Percentiles rank a stretch among this genome's conserved stretches.
These are phyloP conservation scores for Pyrenophora teres DNA, from an alignment of 2,329 filamentous ascomycete species.

Conservation along the genomic window DNA sequence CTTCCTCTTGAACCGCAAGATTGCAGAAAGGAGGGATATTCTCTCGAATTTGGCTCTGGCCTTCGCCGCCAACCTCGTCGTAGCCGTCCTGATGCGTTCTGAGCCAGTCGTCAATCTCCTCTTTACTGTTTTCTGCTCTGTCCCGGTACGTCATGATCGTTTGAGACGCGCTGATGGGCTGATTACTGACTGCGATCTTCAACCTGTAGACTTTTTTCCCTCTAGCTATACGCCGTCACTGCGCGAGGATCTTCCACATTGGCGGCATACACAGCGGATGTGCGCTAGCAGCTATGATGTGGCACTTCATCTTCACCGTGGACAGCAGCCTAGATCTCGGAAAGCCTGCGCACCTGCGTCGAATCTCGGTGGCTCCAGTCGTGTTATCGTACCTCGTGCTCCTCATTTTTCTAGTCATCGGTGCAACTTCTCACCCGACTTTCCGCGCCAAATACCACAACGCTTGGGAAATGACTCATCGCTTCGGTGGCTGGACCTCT, in stretches of 20 bases:
- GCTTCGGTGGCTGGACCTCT: constrained; percentile 45
- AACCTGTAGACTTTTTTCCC: constrained; percentile 20
- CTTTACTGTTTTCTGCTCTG: constrained; percentile 43
- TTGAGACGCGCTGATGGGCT: background rate
- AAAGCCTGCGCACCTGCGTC: constrained; percentile 24
- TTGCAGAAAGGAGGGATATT: constrained; percentile 25
- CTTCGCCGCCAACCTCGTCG: constrained; percentile 42
- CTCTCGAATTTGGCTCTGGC: constrained; percentile 41
- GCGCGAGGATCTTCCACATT: constrained; percentile 43
- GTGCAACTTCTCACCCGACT: constrained; percentile 35
- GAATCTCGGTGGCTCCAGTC: constrained; percentile 25
- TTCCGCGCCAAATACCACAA: constrained; percentile 42
- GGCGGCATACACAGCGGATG: constrained; percentile 47
- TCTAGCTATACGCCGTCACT: constrained; percentile 38
- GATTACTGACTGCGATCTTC: background rate
- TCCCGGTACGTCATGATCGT: constrained; percentile 25
- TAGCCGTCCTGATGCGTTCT: constrained; percentile 42
- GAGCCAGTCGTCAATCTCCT: constrained; percentile 46
- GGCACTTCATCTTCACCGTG: constrained; percentile 53
- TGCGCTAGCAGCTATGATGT: constrained; percentile 42
- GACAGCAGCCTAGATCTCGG: constrained; percentile 41
- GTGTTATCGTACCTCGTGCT: constrained; percentile 38
- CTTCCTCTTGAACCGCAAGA: constrained; percentile 29
- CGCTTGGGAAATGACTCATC: constrained; percentile 43
- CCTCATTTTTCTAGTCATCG: constrained; percentile 36